Conservation (phyloP, 228 moss, liverwort and hornwort genomes). For the Sphagnum fallax region DNA sequence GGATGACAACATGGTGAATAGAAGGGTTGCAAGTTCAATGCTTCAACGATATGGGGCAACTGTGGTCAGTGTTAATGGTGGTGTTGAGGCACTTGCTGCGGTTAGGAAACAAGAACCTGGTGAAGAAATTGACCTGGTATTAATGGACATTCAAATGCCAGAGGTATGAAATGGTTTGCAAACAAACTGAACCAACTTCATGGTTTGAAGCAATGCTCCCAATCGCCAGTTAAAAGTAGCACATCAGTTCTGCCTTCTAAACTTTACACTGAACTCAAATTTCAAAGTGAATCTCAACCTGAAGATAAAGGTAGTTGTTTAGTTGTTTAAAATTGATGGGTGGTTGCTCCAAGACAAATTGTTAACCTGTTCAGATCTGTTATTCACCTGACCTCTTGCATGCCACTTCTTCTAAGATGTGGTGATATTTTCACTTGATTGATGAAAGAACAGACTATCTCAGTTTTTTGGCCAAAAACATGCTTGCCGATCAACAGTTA, state of each 20-base stretch:
- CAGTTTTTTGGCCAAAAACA: too few species aligned
- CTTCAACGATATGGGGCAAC: constrained; percentile 57
- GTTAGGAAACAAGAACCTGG: constrained; percentile 31
- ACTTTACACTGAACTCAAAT: not conserved
- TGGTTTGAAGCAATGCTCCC: not conserved
- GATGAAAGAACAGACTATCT: too few species aligned
- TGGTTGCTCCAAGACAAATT: too few species aligned
- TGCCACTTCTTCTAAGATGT: too few species aligned
- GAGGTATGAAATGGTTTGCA: constrained; percentile 29
- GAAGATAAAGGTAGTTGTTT: not conserved
- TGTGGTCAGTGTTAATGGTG: constrained; percentile 51
- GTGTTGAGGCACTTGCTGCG: constrained; percentile 44
- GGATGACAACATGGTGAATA: constrained; percentile 78
- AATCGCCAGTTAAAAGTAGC: not conserved
- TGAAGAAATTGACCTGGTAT: constrained; percentile 45
- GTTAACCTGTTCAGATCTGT: too few species aligned
- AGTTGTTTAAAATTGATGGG: not conserved
- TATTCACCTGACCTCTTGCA: too few species aligned
- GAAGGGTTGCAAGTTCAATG: constrained; percentile 68
- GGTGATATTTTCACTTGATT: too few species aligned
- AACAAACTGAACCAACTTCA: not conserved
- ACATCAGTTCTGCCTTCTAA: too few species aligned
- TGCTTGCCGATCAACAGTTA: too few species aligned
- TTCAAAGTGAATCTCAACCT: not conserved
- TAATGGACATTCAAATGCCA: constrained; percentile 89